Base-by-base conservation (phyloP, 345 rosid species). In the Heritiera littoralis region DNA sequence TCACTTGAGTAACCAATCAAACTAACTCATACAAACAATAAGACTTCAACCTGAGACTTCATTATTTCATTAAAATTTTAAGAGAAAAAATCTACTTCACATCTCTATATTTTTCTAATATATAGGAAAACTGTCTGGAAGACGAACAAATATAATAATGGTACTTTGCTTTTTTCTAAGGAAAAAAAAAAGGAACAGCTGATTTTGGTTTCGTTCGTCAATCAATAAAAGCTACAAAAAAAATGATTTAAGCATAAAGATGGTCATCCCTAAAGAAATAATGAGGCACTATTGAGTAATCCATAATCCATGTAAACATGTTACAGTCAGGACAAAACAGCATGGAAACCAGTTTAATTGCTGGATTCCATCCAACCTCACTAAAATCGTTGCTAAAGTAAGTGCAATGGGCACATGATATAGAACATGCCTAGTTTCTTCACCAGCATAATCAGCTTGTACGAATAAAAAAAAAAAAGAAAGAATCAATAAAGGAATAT, bases 401-500 rank as follows among this genome's bases (percentile, higher is more conserved):
- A 43, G 56, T 38, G n/a, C 51, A 14, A 74, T 59, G 40, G 77
- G 67, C 77, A 56, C 40, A 43, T 56, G 55, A 20, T 32, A 35
- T 35, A 35, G 28, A 32, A 60, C 55, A 74, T 58, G 51, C 66
- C 66, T 6, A 58, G 67, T 41, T 28, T 6, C 40, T 59, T 58
- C 12, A 20, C n/a, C 41, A 56, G 51, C 49, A 17, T 18, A 41
- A 40, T 74, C 30, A 9, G 66, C 49, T 40, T 40, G 77, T 1
- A 23, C 28, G 28, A 23, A 23, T 23, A 11, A 6, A 2, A 49
- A 60, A 13, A 41, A 35, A 65, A 14, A 65, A 51, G n/a, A 74
- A 87, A 66, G 45, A 79, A 80, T 61, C 54, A 85, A 81, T 54
- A 11, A 75, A 77, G 77, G 72, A 84, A 83, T 79, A 66, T 51